A percentile compares a stretch with the other conserved stretches of the same genome.
phyloP scores from a whole-genome alignment of 345 rosid genomes.

The Brassica nigra region DNA sequence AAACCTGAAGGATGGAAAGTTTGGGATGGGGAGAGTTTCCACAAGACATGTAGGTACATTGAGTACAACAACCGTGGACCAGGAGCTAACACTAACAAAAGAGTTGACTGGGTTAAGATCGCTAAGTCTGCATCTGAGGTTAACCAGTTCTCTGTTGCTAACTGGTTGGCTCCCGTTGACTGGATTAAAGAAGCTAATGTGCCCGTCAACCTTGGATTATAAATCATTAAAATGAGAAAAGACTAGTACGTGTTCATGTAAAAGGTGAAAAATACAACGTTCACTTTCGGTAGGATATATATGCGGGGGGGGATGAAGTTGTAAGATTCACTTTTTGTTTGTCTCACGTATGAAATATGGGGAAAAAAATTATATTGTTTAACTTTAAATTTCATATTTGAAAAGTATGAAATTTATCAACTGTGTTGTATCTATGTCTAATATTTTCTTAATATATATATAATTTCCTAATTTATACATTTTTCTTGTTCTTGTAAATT shows the following conservation, averaged over 20 bases:
- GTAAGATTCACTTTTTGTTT: background rate
- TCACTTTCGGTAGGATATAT: background rate
- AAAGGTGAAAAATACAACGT: background rate
- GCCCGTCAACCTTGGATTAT: background rate
- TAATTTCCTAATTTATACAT: background rate
- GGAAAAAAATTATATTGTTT: background rate
- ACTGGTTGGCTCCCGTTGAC: background rate
- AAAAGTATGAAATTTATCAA: background rate
- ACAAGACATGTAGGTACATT: background rate
- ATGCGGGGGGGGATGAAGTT: background rate
- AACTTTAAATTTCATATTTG: background rate
- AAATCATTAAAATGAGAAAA: background rate
- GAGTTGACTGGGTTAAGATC: background rate
- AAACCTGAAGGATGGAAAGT: background rate
- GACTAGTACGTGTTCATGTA: background rate
- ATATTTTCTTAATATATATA: background rate
- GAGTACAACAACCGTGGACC: constrained; percentile 2
- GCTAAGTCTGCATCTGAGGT: background rate
- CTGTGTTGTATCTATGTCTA: background rate
- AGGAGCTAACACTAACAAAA: background rate
- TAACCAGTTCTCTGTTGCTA: background rate
- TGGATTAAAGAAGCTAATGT: background rate
- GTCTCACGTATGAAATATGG: background rate
- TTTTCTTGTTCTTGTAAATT: background rate
- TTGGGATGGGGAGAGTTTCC: background rate